These are phyloP conservation scores for Sugiyamaella valdiviana DNA, from an alignment of 805 yeast genomes.

Conservation along the genomic window DNA sequence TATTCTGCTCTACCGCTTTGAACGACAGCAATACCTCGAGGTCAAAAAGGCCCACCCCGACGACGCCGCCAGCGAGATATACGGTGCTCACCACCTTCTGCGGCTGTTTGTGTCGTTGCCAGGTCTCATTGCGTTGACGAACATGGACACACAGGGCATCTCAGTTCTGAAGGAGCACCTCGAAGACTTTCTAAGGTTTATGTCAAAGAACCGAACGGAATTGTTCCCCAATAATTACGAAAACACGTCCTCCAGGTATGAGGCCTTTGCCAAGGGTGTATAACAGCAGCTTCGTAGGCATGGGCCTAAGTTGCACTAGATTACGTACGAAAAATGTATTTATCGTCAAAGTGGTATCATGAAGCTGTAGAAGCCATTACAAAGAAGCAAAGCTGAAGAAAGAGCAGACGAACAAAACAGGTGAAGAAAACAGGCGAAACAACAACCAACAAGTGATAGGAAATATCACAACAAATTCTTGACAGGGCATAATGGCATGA, in stretches of 20 bases:
- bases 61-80: conserved; percentile 42
- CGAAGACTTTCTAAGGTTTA: conserved; percentile 47
- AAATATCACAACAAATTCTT: too few relatives aligned
- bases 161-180: conserved; percentile 48
- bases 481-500: neutral
- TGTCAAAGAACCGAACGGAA: conserved; percentile 40
- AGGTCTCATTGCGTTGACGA: conserved; percentile 68
- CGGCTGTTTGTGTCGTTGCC: conserved; percentile 76
- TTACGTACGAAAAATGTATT: too few relatives aligned
- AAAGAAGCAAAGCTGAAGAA: neutral
- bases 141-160: conserved; percentile 73
- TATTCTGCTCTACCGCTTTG: conserved; percentile 65
- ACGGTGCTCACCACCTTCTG: conserved; percentile 78
- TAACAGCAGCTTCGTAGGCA: neutral
- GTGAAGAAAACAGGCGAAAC: too few relatives aligned
- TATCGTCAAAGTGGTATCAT: too few relatives aligned
- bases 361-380: neutral
- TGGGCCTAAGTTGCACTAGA: too few relatives aligned
- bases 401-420: too few relatives aligned
- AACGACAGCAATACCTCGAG: conserved; percentile 64
- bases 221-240: conserved; percentile 41
- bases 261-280: conserved; percentile 27
- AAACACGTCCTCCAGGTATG: conserved; percentile 46
- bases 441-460: too few relatives aligned
- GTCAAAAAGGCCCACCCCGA: conserved; percentile 36